Base-by-base conservation (phyloP, 129 eudicot genomes). In the Flaveria linearis region DNA sequence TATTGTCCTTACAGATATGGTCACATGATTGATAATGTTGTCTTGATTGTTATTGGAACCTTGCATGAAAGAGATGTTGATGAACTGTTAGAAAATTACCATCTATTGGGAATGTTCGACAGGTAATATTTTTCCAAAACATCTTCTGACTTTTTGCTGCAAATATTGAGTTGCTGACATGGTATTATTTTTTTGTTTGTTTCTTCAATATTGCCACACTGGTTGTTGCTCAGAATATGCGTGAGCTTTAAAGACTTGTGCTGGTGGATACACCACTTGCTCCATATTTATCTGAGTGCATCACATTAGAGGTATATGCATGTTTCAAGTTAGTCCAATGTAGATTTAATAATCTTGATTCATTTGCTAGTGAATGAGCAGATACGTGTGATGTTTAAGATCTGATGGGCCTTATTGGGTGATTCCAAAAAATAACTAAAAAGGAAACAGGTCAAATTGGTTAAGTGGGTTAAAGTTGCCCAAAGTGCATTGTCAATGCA, bases 81-180 rank as follows among this genome's bases (percentile, higher is more conserved):
- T n/a, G n/a, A n/a, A n/a, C n/a, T n/a, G n/a, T n/a, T n/a, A n/a
- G n/a, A n/a, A n/a, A n/a, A n/a, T n/a, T n/a, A n/a, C n/a, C 98
- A 93, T 55, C 96, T 96, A 18, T 78, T 93, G 86, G 96, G 98
- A 93, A 93, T 93, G 98, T 93, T 93, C 85, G 95, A 93, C 79
- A 93, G 96, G 98, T 90, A 80, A 56, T n/a, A 13, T 7, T 5
- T 64, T 30, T 71, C 2, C 3, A 10, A 30, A 43, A 41, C 46
- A 28, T 71, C 1, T 39, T 65, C 68, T 22, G n/a, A 26, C 23
- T 16, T 15, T 52, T 12, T 17, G n/a, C n/a, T 17, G 41, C 71
- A 62, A 72, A 46, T n/a, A n/a, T n/a, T n/a, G n/a, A n/a, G n/a
- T n/a, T 61, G 16, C 23, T 69, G 45, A 49, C 16, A 41, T 16